Conservation (phyloP, 495 filamentous ascomycete genomes). For the Penicillium steckii region DNA sequence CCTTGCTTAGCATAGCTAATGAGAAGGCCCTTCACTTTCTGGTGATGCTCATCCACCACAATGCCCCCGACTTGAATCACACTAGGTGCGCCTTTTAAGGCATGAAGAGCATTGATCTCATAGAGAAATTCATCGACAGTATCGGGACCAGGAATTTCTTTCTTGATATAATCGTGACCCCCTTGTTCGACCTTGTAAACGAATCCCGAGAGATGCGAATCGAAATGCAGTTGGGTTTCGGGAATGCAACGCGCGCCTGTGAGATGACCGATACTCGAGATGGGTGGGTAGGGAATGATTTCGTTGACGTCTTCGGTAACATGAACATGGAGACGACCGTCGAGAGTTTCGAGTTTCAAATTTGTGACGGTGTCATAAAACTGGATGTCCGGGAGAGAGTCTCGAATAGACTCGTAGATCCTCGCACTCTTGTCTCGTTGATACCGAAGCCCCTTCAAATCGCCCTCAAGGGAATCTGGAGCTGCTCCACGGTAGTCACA, state of each 20-base stretch:
- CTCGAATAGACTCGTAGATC: slow-evolving; percentile 94
- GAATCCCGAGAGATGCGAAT: slow-evolving; percentile 92
- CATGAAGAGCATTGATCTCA: slow-evolving; percentile 91
- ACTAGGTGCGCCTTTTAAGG: slow-evolving; percentile 66
- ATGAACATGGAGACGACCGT: slow-evolving; percentile 90
- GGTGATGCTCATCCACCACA: slow-evolving; percentile 75
- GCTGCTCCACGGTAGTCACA: slow-evolving; percentile 86
- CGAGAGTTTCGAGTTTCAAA: slow-evolving; percentile 86
- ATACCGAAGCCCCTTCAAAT: slow-evolving; percentile 72
- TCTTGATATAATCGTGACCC: slow-evolving; percentile 80
- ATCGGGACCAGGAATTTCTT: slow-evolving; percentile 96
- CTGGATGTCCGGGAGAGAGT: slow-evolving; percentile 86
- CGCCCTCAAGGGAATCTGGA: slow-evolving; percentile 79
- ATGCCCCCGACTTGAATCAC: slow-evolving; percentile 89
- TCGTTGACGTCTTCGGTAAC: slow-evolving; percentile 98
- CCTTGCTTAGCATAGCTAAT: slow-evolving; percentile 89
- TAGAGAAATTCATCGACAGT: slow-evolving; percentile 97
- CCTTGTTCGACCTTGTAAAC: slow-evolving; percentile 86
- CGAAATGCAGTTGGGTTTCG: slow-evolving; percentile 77
- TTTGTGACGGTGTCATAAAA: slow-evolving; percentile 97
- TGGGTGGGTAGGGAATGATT: slow-evolving; percentile 82
- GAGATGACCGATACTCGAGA: slow-evolving; percentile 74
- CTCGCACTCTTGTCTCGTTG: slow-evolving; percentile 93
- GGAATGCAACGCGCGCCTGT: slow-evolving; percentile 58
- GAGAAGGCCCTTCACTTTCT: slow-evolving; percentile 82